Base-by-base conservation (phyloP, 805 yeast species). In the Yamadazyma takamatsuzukensis region DNA sequence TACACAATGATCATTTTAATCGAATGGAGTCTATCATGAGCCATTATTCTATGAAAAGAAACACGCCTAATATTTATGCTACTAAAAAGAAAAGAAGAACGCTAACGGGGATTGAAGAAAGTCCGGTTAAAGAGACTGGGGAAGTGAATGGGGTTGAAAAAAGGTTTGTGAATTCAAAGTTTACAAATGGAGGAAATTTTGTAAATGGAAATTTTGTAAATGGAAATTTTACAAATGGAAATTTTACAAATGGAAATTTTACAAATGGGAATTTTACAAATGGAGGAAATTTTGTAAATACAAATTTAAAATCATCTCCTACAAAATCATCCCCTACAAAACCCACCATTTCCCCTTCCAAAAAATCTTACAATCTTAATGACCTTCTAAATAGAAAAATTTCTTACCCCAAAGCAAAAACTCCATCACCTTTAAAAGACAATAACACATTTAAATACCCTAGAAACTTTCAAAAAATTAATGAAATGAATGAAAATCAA, bases 21-120 rank as follows among this genome's bases (percentile, higher is more conserved):
- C 52, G 63, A 28, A 70, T 73, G 78, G 78, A 72, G 15, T 67
- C 76, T 12, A 72, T 73, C 12, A 52, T 64, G 7, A 53, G 57
- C 6, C 78, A 72, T 37, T 72, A 72, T 37, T 71, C 77, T 1
- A 71, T 49, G 48, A 30, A 50, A 56, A 37, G 43, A 47, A 40
- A 29, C 12, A 27, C 23, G 9, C 10, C 14, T 11, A 30, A 33
- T 3, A 4, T 15, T 8, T 15, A 27, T 4, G n/a, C 19, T 19
- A 21, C 38, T 5, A 37, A 29, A 26, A 43, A 40, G 39, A 43
- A 43, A 25, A 55, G 70, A 41, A 44, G 70, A 29, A 66, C 72
- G 0, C 49, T 64, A 21, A 65, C 63, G 29, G 70, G 69, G 4
- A 64, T 62, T 4, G 70, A 66, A 35, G 69, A 64, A 16, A 48